Evolutionary conservation across 371 early-diverging fungal species (phyloP), one percentile per base, ranked within the genome.

Genomic region (Rozella allomycis): DNA sequence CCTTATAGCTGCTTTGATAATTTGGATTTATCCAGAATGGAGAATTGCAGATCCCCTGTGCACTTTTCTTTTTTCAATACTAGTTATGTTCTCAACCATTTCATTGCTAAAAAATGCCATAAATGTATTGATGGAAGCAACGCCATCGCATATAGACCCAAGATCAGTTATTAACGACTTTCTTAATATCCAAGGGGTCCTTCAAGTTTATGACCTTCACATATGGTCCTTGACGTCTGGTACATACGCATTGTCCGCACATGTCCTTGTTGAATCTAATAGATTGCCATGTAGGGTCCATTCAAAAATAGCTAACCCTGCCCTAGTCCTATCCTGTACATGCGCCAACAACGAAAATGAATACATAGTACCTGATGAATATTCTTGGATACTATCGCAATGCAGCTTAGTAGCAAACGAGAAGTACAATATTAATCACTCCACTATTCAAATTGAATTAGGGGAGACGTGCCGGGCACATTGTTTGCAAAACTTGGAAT

Each of bases 31-130:
- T 30, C 80, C 80, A 4, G 41, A 43, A 10, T 42, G 47, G 26
- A 67, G 71, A 10, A 60, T 72, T 39, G 70, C 78, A 20, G 84
- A 86, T 45, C 77, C 82, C 3, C 37, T 78, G n/a, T 82, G 82
- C 54, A 83, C 84, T 4, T 68, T 83, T 39, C 21, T 77, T 14
- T 86, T 83, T 47, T 73, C 78, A 1, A 42, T 73, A 19, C 43
- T 83, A 25, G 83, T 82, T 11, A 45, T 86, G 10, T 50, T 49
- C 23, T 75, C 82, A 7, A 83, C 84, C 1, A 14, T 37, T n/a
- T 35, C 29, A 17, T 30, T 52, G 4, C 16, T 42, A 25, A 39
- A 28, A 26, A 49, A 76, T 34, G 70, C 62, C 6, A 20, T 72
- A 2, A 49, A 50, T n/a, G 73, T 79, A 0, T 42, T 79, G 21